Percentiles rank a stretch among this genome's conserved stretches.
These are phyloP conservation scores for Eucalyptus paniculata DNA, from an alignment of 345 rosid genomes.

Conservation along the genomic window DNA sequence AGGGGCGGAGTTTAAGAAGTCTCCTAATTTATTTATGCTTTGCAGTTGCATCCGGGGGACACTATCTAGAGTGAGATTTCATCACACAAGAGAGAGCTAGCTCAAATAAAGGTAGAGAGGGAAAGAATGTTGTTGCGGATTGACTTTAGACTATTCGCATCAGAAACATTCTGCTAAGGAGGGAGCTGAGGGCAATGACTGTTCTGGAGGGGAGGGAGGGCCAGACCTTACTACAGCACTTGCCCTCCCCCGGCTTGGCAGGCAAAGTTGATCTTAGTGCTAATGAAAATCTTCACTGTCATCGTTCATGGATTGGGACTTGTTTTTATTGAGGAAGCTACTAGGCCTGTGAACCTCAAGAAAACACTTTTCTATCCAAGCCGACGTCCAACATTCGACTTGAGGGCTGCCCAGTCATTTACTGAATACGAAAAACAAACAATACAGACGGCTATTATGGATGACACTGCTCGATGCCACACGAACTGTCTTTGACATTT, in stretches of 20 bases:
- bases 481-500: background rate
- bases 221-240: background rate
- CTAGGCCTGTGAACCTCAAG: background rate
- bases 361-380: background rate
- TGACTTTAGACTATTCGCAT: background rate
- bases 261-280: background rate
- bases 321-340: background rate
- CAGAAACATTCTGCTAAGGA: background rate
- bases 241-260: background rate
- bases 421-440: too few relatives aligned
- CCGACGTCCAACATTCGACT: background rate
- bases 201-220: background rate
- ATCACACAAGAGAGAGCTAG: background rate
- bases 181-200: background rate
- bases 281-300: background rate
- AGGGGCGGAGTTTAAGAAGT: background rate
- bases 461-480: background rate
- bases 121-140: background rate
- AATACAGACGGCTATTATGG: background rate
- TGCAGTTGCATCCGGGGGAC: background rate
- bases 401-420: background rate
- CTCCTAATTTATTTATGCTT: background rate
- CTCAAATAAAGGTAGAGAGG: background rate
- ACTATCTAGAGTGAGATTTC: background rate
- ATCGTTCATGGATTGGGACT: background rate